Base-by-base conservation (phyloP, 2,329 filamentous ascomycete species). In the Seiridium cupressi region DNA sequence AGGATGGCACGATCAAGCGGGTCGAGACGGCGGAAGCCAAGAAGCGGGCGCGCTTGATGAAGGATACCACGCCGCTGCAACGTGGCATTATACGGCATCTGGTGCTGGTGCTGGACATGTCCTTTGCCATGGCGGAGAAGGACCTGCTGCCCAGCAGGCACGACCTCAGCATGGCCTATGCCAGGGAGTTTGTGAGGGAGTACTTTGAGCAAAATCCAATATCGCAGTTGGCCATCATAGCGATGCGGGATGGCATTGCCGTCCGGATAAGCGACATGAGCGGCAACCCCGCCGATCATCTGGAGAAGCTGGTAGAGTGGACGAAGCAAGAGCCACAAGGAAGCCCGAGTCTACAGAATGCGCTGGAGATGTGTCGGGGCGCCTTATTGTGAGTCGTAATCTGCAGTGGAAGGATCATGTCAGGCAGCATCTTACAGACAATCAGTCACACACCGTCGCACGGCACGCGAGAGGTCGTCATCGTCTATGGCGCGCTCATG, bases 161-260 rank as follows among this genome's bases (percentile, higher is more conserved):
- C 75, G 84, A 93, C 44, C 84, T 97, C 38, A 90, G 89, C 57
- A 83, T 97, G 70, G 88, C 88, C 64, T 96, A 93, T 75, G 90
- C 93, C 13, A 86, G 89, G 64, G 89, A 93, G 60, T 99, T 98
- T 74, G 90, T 98, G 54, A 85, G 89, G 61, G 94, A 97, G 74
- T 99, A 92, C 77, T 99, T 98, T 72, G 95, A 98, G 76, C 95
- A 99, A 76, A 99, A 99, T 70, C 95, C 95, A 9, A 98, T 99
- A 66, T 96, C 93, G 8, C 95, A 99, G 76, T 85, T 99, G 60
- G 93, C 91, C 32, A 89, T 99, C 36, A 81, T 99, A 44, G 94
- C 91, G 55, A 97, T 98, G 91, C 87, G 91, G 63, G 95, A 98
- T 73, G 95, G 95, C 13, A 81, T 98, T 13, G 93, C 93, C 2